Conservation (phyloP, 2,329 filamentous ascomycete genomes). For the Lasiodiplodia gonubiensis region DNA sequence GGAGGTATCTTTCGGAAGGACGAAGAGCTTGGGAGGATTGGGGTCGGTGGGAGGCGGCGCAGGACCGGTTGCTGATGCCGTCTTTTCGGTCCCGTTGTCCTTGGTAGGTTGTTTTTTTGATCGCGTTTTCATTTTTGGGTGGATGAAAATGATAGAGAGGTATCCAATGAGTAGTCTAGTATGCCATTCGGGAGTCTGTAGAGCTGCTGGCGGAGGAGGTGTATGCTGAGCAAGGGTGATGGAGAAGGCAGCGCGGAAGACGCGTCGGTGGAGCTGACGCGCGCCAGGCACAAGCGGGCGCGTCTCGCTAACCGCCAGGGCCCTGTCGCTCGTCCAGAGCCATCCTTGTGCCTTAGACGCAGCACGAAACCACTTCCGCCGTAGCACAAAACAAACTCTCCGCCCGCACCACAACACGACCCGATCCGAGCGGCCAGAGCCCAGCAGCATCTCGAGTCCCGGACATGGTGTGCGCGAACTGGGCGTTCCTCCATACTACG, state of each 20-base stretch:
- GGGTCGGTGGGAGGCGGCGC: constrained; percentile 44
- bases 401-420: constrained; percentile 4
- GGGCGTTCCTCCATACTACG: not conserved
- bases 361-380: constrained; percentile 25
- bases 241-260: not conserved
- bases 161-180: not conserved
- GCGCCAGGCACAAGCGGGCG: constrained; percentile 5
- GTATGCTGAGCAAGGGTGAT: not conserved
- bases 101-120: constrained; percentile 35
- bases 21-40: constrained; percentile 60
- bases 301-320: constrained; percentile 14
- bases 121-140: constrained; percentile 38
- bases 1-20: constrained; percentile 61
- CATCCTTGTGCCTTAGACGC: constrained; percentile 25
- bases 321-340: constrained; percentile 22
- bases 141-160: not conserved
- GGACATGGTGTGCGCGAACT: constrained; percentile 23
- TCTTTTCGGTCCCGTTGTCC: not conserved
- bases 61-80: constrained; percentile 3
- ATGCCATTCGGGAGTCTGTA: not conserved
- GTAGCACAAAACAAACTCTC: constrained; percentile 28
- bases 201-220: not conserved
- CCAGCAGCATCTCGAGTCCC: not conserved
- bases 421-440: constrained; percentile 6
- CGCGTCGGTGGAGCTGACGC: constrained; percentile 22